Evolutionary conservation across 78 protist genomes (phyloP).

Genomic region (Fonticula alba): DNA sequence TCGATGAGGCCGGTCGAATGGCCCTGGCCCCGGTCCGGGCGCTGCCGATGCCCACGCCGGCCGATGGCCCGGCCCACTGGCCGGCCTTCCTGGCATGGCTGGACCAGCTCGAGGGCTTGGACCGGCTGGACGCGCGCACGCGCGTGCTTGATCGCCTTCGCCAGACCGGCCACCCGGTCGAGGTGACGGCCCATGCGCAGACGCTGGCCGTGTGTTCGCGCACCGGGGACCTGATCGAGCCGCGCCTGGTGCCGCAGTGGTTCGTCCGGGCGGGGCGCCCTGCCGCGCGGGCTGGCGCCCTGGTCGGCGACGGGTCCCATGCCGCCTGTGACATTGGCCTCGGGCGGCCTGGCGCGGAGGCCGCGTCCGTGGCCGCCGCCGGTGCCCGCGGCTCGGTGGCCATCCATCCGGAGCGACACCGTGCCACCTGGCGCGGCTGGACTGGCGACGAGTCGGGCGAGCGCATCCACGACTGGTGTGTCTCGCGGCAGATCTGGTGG

Average conservation of each 20-base stretch:
- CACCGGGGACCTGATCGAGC: constrained; percentile 74
- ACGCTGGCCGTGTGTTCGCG: constrained; percentile 38
- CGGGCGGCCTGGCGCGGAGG: too few relatives aligned
- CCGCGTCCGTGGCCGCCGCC: too few relatives aligned
- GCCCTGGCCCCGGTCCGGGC: constrained; percentile 40
- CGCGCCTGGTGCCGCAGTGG: constrained; percentile 87
- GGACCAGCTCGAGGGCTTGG: constrained; percentile 45
- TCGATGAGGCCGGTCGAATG: not conserved
- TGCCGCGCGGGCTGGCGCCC: constrained; percentile 24
- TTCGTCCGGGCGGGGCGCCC: constrained; percentile 43
- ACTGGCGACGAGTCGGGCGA: constrained; percentile 46
- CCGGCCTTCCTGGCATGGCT: too few relatives aligned
- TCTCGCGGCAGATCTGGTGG: constrained; percentile 99
- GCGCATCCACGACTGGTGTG: constrained; percentile 87
- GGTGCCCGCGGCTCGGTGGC: constrained; percentile 18
- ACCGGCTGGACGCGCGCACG: constrained; percentile 54
- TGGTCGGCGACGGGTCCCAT: too few relatives aligned
- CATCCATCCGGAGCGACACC: constrained; percentile 44
- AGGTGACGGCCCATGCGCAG: constrained; percentile 32
- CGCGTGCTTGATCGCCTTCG: constrained; percentile 33
- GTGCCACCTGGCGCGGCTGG: constrained; percentile 34
- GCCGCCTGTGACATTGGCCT: too few relatives aligned
- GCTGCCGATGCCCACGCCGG: too few relatives aligned
- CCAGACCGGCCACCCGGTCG: constrained; percentile 26
- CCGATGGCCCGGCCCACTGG: too few relatives aligned